Evolutionary conservation across 441 rosid species (phyloP).

Genomic region (Gossypium gossypioides): DNA sequence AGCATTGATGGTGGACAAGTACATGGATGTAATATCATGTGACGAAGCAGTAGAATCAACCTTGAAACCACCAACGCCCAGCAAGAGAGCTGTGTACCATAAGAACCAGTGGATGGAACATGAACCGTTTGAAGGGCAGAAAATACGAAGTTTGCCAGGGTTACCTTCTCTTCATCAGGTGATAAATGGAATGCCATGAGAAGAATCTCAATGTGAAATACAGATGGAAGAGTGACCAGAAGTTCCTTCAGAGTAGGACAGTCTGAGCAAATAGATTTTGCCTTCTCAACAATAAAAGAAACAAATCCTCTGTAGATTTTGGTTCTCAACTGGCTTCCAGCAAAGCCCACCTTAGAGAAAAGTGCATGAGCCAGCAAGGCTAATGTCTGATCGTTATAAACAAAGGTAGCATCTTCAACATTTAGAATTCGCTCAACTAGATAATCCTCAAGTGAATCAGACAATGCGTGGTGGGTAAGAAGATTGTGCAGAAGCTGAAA

Average conservation of each 20-base stretch:
- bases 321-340: conserved; percentile 67
- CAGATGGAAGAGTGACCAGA: conserved; percentile 72
- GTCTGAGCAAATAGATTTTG: conserved; percentile 36
- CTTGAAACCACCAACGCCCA: conserved; percentile 93
- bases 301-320: conserved; percentile 54
- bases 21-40: conserved; percentile 68
- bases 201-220: conserved; percentile 89
- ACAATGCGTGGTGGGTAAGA: conserved; percentile 48
- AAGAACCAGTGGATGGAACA: conserved; percentile 33
- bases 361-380: conserved; percentile 69
- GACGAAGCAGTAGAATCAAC: conserved; percentile 77
- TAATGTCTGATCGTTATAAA: conserved; percentile 72
- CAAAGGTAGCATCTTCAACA: conserved; percentile 59
- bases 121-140: conserved; percentile 43
- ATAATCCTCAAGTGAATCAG: conserved; percentile 67
- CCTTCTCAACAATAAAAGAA: conserved; percentile 57
- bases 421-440: conserved; percentile 66
- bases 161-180: conserved; percentile 60
- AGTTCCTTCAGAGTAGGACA: conserved; percentile 57
- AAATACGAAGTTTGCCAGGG: conserved; percentile 49
- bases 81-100: conserved; percentile 53
- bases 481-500: conserved; percentile 74
- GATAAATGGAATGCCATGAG: conserved; percentile 94
- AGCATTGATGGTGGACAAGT: conserved; percentile 73
- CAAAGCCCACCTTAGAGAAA: conserved; percentile 51